These are phyloP conservation scores for Fusarium sp. DNA, from an alignment of 2,329 filamentous ascomycete species.

Conservation along the genomic window DNA sequence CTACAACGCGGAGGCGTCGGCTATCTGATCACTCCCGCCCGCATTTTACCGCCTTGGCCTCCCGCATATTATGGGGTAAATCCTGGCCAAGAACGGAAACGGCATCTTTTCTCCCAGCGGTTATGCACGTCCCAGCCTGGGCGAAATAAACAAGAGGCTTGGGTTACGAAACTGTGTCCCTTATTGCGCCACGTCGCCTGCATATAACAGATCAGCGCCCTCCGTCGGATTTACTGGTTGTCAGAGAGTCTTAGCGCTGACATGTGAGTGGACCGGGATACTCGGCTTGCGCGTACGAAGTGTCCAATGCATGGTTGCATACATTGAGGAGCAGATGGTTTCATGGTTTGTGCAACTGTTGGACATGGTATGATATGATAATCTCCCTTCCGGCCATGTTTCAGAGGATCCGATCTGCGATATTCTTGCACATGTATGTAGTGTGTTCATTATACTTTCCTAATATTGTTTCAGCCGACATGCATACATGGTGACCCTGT, in stretches of 20 bases:
- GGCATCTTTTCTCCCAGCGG: background rate
- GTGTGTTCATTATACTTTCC: background rate
- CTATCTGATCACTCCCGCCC: background rate
- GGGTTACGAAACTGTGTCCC: background rate
- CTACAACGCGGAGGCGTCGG: background rate
- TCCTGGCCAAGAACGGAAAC: conserved; percentile 5
- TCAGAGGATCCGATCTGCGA: background rate
- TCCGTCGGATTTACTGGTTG: background rate
- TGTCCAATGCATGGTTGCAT: conserved; percentile 4
- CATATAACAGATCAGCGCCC: background rate
- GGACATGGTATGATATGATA: background rate
- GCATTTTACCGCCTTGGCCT: background rate
- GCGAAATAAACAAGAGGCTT: background rate
- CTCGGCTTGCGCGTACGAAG: conserved; percentile 9
- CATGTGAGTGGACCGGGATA: conserved; percentile 7
- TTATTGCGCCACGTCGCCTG: conserved; percentile 12
- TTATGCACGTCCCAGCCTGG: conserved; percentile 10
- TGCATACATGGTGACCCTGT: accelerated
- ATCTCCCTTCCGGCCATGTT: background rate
- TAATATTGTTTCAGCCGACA: background rate
- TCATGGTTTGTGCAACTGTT: background rate
- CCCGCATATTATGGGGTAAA: background rate
- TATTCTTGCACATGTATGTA: too few relatives aligned
- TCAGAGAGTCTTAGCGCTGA: conserved; percentile 1
- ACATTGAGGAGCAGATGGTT: background rate